Evolutionary conservation across 495 filamentous ascomycete genomes (phyloP).

Genomic region (Rusavskia elegans): DNA sequence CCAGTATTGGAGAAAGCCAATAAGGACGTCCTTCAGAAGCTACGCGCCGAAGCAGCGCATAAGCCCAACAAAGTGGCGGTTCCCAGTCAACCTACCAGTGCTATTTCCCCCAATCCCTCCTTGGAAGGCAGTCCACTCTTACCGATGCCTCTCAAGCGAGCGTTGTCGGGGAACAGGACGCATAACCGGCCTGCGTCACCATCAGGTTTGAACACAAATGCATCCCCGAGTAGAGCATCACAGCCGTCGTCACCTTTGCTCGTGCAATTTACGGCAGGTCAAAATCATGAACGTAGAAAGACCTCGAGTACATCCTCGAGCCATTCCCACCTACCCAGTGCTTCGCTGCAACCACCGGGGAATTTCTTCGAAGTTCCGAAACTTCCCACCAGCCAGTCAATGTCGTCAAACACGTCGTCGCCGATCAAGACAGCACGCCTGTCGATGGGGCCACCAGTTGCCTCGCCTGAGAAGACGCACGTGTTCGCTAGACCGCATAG

Average conservation of each 20-base stretch:
- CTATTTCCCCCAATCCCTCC: slow-evolving; percentile 38
- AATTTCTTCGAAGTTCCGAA: slow-evolving; percentile 57
- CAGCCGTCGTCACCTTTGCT: slow-evolving; percentile 90
- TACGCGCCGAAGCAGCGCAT: slow-evolving; percentile 74
- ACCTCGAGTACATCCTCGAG: slow-evolving; percentile 80
- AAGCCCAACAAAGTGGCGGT: slow-evolving; percentile 32
- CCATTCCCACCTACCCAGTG: slow-evolving; percentile 60
- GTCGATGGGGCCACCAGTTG: slow-evolving; percentile 24
- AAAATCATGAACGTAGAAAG: slow-evolving; percentile 52
- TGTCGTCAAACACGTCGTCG: slow-evolving; percentile 48
- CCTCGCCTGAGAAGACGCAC: slow-evolving; percentile 35
- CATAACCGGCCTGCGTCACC: slow-evolving; percentile 73
- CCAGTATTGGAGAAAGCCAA: slow-evolving; percentile 95
- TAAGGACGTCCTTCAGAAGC: slow-evolving; percentile 93
- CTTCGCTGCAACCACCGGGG: slow-evolving; percentile 55
- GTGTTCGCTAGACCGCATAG: slow-evolving; percentile 28
- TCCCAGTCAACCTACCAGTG: slow-evolving; percentile 25
- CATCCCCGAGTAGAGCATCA: slow-evolving; percentile 72
- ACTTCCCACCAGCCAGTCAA: slow-evolving; percentile 35
- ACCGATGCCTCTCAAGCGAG: slow-evolving; percentile 65
- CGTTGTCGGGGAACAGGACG: slow-evolving; percentile 60
- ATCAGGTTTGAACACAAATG: slow-evolving; percentile 60
- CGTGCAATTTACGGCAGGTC: slow-evolving; percentile 81
- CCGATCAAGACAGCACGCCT: slow-evolving; percentile 59
- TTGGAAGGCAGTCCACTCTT: slow-evolving; percentile 77